These are phyloP conservation scores for Hypoxylon sp. DNA, from an alignment of 2,329 filamentous ascomycete genomes.

Conservation along the genomic window DNA sequence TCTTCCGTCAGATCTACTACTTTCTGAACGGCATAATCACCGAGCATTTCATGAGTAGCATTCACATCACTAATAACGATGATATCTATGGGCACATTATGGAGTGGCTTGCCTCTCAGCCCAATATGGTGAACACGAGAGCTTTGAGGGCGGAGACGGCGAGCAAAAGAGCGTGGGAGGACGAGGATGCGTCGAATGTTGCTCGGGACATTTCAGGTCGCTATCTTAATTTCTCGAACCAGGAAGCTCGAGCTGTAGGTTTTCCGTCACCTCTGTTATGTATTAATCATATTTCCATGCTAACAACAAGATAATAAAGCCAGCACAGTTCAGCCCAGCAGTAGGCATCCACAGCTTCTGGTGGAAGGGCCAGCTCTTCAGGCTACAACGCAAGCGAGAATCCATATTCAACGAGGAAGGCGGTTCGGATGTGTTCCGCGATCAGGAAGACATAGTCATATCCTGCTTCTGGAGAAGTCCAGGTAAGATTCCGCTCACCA, in stretches of 20 bases:
- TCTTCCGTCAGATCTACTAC: slow-evolving; percentile 49
- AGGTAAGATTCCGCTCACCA: slow-evolving; percentile 30
- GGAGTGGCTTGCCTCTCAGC: slow-evolving; percentile 64
- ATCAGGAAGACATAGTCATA: slow-evolving; percentile 61
- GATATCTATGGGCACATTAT: slow-evolving; percentile 67
- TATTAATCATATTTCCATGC: background rate
- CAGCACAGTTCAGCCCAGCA: slow-evolving; percentile 63
- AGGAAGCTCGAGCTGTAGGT: slow-evolving; percentile 60
- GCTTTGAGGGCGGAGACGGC: slow-evolving; percentile 65
- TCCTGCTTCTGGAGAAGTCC: slow-evolving; percentile 63
- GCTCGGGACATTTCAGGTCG: slow-evolving; percentile 45
- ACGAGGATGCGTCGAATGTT: slow-evolving; percentile 47
- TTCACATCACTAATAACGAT: slow-evolving; percentile 64
- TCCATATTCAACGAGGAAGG: slow-evolving; percentile 50
- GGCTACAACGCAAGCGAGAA: slow-evolving; percentile 57
- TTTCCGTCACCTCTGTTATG: background rate
- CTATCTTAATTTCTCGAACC: slow-evolving; percentile 69
- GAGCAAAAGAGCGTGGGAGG: slow-evolving; percentile 62
- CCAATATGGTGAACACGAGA: slow-evolving; percentile 59
- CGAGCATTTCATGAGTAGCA: slow-evolving; percentile 59
- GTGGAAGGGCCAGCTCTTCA: slow-evolving; percentile 61
- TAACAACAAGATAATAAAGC: slow-evolving; percentile 42
- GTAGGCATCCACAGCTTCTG: slow-evolving; percentile 63
- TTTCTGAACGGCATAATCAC: slow-evolving; percentile 50
- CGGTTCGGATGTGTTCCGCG: slow-evolving; percentile 54